phyloP scores from a whole-genome alignment of 257 asterid genomes.

The Nemophila menziesii region DNA sequence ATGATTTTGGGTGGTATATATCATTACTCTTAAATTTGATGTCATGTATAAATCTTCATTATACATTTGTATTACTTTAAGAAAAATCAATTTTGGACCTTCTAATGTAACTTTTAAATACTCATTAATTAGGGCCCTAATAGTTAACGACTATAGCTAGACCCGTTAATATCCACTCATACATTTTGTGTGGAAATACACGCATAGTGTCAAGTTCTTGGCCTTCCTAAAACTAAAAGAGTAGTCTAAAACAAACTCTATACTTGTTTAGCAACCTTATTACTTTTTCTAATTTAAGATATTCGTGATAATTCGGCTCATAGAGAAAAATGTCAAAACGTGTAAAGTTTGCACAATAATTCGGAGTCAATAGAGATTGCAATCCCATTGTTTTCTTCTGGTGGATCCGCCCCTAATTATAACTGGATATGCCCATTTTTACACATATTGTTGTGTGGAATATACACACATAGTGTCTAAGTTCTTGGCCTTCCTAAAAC shows the following conservation, averaged over 20 bases:
- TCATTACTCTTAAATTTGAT: too few relatives aligned
- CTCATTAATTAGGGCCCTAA: too few relatives aligned
- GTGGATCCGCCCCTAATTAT: too few relatives aligned
- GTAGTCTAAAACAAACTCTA: not conserved
- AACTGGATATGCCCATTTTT: too few relatives aligned
- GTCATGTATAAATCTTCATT: too few relatives aligned
- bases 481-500: not conserved
- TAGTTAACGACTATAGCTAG: too few relatives aligned
- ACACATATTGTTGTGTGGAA: not conserved
- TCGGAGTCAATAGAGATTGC: not conserved
- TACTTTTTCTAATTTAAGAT: not conserved
- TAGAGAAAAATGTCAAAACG: not conserved
- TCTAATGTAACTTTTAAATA: too few relatives aligned
- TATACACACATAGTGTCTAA: not conserved
- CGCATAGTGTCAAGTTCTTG: not conserved
- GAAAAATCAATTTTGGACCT: too few relatives aligned
- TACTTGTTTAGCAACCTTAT: not conserved
- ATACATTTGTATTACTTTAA: too few relatives aligned
- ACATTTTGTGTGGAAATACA: not conserved
- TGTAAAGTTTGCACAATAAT: conserved; percentile 10
- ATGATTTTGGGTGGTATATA: too few relatives aligned
- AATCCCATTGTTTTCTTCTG: not conserved
- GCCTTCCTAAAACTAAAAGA: not conserved
- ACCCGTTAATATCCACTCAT: too few relatives aligned
- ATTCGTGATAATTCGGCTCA: not conserved